Conservation (phyloP, 768 basidiomycete species). For the Trametes coccinea region DNA sequence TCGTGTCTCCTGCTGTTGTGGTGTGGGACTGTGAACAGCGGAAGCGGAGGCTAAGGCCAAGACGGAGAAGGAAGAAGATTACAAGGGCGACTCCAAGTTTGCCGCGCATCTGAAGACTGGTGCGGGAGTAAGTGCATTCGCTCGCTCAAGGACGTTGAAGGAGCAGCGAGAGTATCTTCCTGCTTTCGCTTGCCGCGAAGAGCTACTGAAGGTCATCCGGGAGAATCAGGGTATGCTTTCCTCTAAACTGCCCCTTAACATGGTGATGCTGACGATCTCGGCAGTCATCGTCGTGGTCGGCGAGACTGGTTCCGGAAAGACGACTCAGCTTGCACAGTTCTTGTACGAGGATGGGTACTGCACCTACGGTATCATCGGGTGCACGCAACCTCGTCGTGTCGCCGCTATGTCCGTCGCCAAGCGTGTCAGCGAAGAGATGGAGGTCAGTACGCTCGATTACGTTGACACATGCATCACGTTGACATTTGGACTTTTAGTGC, state of each 20-base stretch:
- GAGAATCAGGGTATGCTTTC: slow-evolving; percentile 85
- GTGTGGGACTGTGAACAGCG: slow-evolving; percentile 36
- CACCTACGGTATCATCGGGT: slow-evolving; percentile 85
- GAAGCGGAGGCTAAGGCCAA: slow-evolving; percentile 50
- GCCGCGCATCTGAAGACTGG: slow-evolving; percentile 88
- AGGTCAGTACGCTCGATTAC: slow-evolving; percentile 50
- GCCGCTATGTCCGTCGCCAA: slow-evolving; percentile 99
- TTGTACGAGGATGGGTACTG: slow-evolving; percentile 98
- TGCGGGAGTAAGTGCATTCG: slow-evolving; percentile 77
- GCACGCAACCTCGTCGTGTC: slow-evolving; percentile 97
- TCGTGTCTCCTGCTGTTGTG: neutral
- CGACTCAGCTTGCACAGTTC: slow-evolving; percentile 94
- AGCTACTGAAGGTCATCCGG: slow-evolving; percentile 80
- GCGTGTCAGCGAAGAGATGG: slow-evolving; percentile 99
- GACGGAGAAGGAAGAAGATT: slow-evolving; percentile 60
- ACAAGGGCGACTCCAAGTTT: slow-evolving; percentile 96
- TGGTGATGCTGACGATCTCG: neutral
- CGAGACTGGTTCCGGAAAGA: slow-evolving; percentile 99
- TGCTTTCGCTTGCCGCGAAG: slow-evolving; percentile 96
- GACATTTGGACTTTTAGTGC: slow-evolving; percentile 49
- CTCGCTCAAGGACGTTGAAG: slow-evolving; percentile 79
- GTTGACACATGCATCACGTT: neutral
- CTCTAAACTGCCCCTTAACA: too few species aligned
- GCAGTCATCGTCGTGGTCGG: slow-evolving; percentile 92
- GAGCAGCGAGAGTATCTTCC: slow-evolving; percentile 97